phyloP scores from a whole-genome alignment of 139 green algal genomes.

The Coelastrella sp. region DNA sequence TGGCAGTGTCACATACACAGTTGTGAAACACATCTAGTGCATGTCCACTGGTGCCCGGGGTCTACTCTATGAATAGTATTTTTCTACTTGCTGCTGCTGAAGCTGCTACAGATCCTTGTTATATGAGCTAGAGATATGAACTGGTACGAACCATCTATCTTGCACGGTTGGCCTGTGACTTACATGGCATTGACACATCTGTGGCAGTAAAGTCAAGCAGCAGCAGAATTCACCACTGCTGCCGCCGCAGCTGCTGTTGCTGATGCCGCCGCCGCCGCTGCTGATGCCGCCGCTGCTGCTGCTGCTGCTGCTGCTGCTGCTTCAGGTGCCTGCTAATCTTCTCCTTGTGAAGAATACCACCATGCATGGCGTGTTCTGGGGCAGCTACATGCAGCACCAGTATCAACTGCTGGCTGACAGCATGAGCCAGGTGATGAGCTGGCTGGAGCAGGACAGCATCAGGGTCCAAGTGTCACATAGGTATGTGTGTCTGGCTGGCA shows the following conservation, averaged over 20 bases:
- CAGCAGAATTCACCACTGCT: not conserved
- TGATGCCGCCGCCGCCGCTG: not conserved
- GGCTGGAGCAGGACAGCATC: slow-evolving; percentile 65
- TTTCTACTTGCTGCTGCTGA: not conserved
- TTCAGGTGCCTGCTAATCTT: slow-evolving; percentile 34
- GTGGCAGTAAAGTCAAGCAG: no score
- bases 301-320: not conserved
- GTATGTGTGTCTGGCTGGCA: slow-evolving; percentile 25
- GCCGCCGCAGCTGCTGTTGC: not conserved
- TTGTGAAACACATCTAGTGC: no score
- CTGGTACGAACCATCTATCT: no score
- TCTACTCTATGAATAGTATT: no score
- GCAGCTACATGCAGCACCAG: slow-evolving; percentile 68
- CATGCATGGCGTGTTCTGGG: slow-evolving; percentile 45
- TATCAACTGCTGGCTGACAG: slow-evolving; percentile 67
- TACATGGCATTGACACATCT: no score
- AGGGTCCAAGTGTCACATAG: slow-evolving; percentile 70
- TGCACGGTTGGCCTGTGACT: no score
- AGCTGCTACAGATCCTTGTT: not conserved
- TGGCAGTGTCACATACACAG: no score
- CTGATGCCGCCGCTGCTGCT: not conserved
- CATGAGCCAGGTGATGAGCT: slow-evolving; percentile 69
- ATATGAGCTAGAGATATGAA: no score
- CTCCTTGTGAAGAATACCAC: slow-evolving; percentile 47
- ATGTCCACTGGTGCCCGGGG: no score